Conservation (phyloP, 495 filamentous ascomycete genomes). For the Delitschia confertaspora region DNA sequence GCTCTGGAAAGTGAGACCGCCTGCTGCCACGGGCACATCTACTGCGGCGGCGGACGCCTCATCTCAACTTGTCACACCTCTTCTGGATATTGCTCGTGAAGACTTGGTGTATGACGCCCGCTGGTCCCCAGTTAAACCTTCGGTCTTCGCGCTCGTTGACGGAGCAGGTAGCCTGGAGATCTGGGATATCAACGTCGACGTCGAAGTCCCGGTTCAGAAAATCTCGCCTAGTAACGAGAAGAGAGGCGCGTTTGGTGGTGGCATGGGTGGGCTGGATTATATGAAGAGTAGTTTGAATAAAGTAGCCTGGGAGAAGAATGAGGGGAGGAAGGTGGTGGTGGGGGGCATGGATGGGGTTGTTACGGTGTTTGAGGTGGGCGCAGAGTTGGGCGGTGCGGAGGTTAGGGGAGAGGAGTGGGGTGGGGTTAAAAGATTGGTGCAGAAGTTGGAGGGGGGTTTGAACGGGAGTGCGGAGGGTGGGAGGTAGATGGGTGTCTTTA, state of each 20-base stretch:
- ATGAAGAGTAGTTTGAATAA: conserved; percentile 80
- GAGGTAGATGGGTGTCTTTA: conserved; percentile 1
- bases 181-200: conserved; percentile 89
- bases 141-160: conserved; percentile 88
- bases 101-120: conserved; percentile 92
- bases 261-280: conserved; percentile 36
- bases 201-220: conserved; percentile 76
- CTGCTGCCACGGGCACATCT: conserved; percentile 49
- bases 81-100: conserved; percentile 84
- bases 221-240: conserved; percentile 53
- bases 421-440: conserved; percentile 75
- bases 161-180: conserved; percentile 88
- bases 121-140: conserved; percentile 87
- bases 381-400: conserved; percentile 71
- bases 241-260: conserved; percentile 46
- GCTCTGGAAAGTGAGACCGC: conserved; percentile 84
- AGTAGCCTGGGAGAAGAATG: conserved; percentile 81
- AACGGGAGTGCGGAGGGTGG: conserved; percentile 1
- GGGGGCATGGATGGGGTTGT: conserved; percentile 85
- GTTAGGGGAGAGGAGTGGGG: conserved; percentile 83
- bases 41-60: conserved; percentile 35
- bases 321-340: conserved; percentile 76
- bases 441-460: conserved; percentile 47
- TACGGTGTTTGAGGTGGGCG: conserved; percentile 88
- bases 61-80: conserved; percentile 49